Base-by-base conservation (phyloP, 2,329 filamentous ascomycete species). In the Monosporascus sp. region DNA sequence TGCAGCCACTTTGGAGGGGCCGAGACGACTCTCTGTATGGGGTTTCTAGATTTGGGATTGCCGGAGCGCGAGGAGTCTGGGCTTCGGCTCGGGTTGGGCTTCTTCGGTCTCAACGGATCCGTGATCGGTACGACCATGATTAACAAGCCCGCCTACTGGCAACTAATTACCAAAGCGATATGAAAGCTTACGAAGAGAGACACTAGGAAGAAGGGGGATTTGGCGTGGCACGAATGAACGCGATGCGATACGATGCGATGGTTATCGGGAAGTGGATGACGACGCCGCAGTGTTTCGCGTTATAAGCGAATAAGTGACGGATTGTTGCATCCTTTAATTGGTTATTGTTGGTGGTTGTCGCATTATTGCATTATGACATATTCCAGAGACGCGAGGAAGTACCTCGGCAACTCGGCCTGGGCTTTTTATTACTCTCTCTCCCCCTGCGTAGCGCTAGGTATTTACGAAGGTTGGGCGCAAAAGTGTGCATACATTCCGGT, bases 1-100 rank as follows among this genome's bases (percentile, higher is more conserved):
- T 79, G 74, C 50, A 90, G 75, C 83, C 83, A 89, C 70, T 78
- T 78, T 25, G 85, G 79, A 48, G 86, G 83, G 62, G 85, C 70
- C 43, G 81, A 77, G 48, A 87, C 72, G 57, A 80, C 70, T 58
- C 70, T 72, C 50, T 70, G 71, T 54, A 77, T 59, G 3, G 65
- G 63, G 24, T 65, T 67, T 31, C 25, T 46, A 17, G 22, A 15
- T 15, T 46, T 46, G 15, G 24, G 22, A 15, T 17, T 46, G 11
- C 22, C 22, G 43, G 24, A 46, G n/a, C n/a, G 20, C 24, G 43
- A 46, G 17, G 43, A 46, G 9, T 46, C 14, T 9, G 18, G 22
- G 39, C 9, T 22, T 43, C 7, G 38, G 38, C 17, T 41, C 20
- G 39, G 18, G 39, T 24, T 18, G 11, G 39, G 39, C 22, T 39